Base-by-base conservation (phyloP, 768 basidiomycete genomes). In the Boletus barrowsii region DNA sequence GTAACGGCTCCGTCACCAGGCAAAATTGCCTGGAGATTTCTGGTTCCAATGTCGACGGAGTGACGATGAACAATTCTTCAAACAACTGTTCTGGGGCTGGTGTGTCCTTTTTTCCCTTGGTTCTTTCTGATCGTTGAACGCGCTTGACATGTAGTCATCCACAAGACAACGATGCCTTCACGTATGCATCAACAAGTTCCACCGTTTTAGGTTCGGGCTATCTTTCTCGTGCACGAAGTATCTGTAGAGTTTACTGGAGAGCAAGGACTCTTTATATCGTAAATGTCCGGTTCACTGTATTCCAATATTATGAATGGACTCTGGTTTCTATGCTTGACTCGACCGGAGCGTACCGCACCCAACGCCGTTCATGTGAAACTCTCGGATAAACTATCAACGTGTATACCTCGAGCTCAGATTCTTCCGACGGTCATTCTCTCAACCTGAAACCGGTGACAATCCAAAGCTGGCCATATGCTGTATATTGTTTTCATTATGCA, bases 21-120 rank as follows among this genome's bases (percentile, higher is more conserved):
- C 14, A 11, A 10, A 50, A 60, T n/a, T 56, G 51, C 24, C 2
- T 60, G 24, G 47, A 47, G 0, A 13, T 62, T 13, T 39, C 0
- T 0, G 15, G 4, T 24, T 55, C 58, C 1, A 49, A 2, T 3
- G 53, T 39, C 5, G 43, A 53, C 0, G 62, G 57, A 17, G 0
- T 51, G 18, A 63, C 61, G 11, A 5, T 62, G 42, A 56, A 62
- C 35, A 51, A 42, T 33, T 47, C 47, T 11, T 53, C 49, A 18
- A 11, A 1, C 17, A 20, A 49, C 2, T 55, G 54, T 9, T 15
- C 47, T 32, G 62, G 62, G 10, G 50, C 55, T 22, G 55, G 62
- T 62, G 8, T n/a, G 62, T 57, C 20, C 18, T 17, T 36, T 17
- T 10, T 48, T 39, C 9, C 6, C 36, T 29, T 18, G 36, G 15